A percentile compares a stretch with the other conserved stretches of the same genome.
phyloP scores from a whole-genome alignment of 164 flowering plant genomes.

The Hamamelis virginiana region DNA sequence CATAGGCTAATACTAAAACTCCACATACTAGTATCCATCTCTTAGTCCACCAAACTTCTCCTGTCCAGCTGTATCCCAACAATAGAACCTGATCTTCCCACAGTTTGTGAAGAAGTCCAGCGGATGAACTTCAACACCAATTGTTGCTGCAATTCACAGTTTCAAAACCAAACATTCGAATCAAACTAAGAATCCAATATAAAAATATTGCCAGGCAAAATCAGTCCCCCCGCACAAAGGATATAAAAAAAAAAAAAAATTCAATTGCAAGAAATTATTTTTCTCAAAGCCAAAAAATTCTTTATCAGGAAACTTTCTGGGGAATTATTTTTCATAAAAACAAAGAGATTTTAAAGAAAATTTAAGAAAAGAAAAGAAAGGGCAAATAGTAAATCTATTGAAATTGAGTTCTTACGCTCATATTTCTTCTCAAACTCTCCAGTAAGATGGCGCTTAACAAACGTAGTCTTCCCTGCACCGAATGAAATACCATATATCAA shows the following conservation, averaged over 20 bases:
- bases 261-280: no score
- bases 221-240: no score
- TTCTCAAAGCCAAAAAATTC: no score
- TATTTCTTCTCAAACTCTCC: conserved; percentile 92
- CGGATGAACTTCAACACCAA: conserved; percentile 92
- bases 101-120: conserved; percentile 80
- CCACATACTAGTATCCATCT: conserved; percentile 80
- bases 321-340: not conserved
- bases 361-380: not conserved
- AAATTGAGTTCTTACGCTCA: conserved; percentile 56
- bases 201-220: no score
- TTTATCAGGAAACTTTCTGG: no score
- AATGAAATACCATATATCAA: not conserved
- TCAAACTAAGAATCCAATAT: not conserved
- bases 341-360: not conserved
- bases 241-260: no score
- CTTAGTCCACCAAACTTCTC: conserved; percentile 84
- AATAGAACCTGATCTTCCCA: conserved; percentile 69
- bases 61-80: conserved; percentile 90
- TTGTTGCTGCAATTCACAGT: conserved; percentile 48
- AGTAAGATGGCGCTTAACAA: conserved; percentile 80
- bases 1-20: no score
- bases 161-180: not conserved
- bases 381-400: no score
- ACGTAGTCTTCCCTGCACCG: conserved; percentile 73